Evolutionary conservation across 73 alveolate genomes (phyloP).

Genomic region (Paramecium primaurelia): DNA sequence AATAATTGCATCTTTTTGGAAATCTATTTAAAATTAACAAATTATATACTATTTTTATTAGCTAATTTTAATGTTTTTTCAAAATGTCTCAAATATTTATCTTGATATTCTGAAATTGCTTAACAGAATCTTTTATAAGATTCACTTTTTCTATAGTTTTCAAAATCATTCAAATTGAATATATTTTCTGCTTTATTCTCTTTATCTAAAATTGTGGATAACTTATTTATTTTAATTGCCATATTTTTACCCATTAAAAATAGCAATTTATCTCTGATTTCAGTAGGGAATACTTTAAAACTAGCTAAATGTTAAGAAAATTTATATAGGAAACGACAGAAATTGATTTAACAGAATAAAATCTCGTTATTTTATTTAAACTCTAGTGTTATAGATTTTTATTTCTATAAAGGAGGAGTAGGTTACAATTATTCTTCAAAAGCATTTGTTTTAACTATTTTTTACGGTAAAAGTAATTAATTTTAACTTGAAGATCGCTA

Average conservation of each 20-base stretch:
- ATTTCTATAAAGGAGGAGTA: neutral
- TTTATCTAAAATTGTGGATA: neutral
- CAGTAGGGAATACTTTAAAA: neutral
- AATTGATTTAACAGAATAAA: conserved; percentile 2
- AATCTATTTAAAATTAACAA: neutral
- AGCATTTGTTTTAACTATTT: neutral
- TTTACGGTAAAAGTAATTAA: neutral
- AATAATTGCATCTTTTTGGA: neutral
- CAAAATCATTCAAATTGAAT: neutral
- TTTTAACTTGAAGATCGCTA: neutral
- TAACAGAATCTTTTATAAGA: neutral
- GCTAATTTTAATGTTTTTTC: conserved; percentile 11
- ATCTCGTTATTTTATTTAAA: neutral
- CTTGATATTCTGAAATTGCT: conserved; percentile 7
- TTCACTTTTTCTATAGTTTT: conserved; percentile 6
- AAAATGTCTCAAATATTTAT: conserved; percentile 21
- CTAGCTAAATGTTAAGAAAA: neutral
- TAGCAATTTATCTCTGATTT: neutral
- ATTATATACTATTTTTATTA: neutral
- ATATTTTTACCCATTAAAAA: conserved; percentile 35
- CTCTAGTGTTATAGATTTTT: neutral
- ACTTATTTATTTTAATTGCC: neutral
- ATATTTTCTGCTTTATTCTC: neutral
- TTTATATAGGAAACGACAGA: conserved; percentile 6
- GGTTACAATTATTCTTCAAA: neutral